Percentiles rank a stretch among this genome's conserved stretches.
Evolutionary conservation across 148 eudicot species (phyloP).

Genomic region (Camellia lanceoleosa): DNA sequence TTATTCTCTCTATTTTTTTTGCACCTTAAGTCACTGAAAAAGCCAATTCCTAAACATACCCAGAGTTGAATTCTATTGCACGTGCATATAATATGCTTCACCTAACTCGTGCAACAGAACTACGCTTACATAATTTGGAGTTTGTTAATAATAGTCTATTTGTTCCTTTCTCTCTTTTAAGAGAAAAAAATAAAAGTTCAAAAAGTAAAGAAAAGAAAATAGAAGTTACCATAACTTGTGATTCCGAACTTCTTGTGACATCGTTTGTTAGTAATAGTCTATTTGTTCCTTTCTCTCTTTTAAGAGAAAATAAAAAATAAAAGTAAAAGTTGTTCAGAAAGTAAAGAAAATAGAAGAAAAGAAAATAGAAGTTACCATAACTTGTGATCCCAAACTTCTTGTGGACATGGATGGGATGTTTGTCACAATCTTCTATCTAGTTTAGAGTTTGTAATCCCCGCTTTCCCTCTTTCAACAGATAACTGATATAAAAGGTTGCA

Average conservation of each 20-base stretch:
- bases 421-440: background rate
- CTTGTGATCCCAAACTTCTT: background rate
- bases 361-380: background rate
- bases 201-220: no score
- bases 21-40: no score
- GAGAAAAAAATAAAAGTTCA: no score
- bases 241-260: background rate
- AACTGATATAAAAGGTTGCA: constrained; percentile 15
- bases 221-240: background rate
- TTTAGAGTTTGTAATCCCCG: background rate
- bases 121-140: background rate
- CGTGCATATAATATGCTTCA: background rate
- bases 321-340: no score
- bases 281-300: background rate
- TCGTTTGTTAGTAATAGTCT: background rate
- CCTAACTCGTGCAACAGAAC: background rate
- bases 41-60: no score
- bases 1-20: no score
- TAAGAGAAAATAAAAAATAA: no score
- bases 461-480: background rate
- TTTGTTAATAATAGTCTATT: background rate
- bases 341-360: no score
- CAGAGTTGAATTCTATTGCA: background rate
- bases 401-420: background rate
- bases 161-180: background rate